Base-by-base conservation (phyloP, 2,329 filamentous ascomycete species). In the Teratosphaeria destructans region DNA sequence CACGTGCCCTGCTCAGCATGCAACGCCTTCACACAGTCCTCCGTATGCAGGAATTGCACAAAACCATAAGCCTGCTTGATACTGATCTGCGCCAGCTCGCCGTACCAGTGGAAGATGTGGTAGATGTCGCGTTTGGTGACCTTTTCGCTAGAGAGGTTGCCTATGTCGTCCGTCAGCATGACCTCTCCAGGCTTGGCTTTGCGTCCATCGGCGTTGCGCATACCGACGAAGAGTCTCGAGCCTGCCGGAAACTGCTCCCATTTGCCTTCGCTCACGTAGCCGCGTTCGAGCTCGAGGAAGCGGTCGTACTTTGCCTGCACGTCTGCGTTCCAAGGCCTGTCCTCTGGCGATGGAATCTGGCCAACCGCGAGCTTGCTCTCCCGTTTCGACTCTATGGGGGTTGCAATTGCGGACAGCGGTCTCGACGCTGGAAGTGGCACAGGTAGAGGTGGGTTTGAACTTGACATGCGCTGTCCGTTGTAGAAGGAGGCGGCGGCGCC, bases 31-130 rank as follows among this genome's bases (percentile, higher is more conserved):
- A 82, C 79, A 64, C 91, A 95, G 69, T 93, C 87, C 2, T 82
- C 79, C 3, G 85, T 77, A 34, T 90, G 86, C 65, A 96, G 82
- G 65, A 95, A 99, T 72, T 97, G 94, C 39, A 97, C 91, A 71
- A 97, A 99, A 1, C 94, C 94, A 74, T 96, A 97, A 1, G 92
- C 92, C 65, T 94, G 91, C 74, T 97, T 97, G 67, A 97, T 90
- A 0, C 91, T 95, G 61, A 97, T 94, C 72, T 99, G 94, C 1
- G 92, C 93, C 54, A 99, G 79, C 62, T 86, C 87, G 58, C 94
- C 94, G 71, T 90, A 92, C 60, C 81, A 82, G 70, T 91, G 85
- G 71, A 99, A 97, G 19, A 93, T 81, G 70, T 95, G 88, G 75
- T 96, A 97, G 8, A 97, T 85, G 74, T 97, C 92, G 65, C 88